Conservation (phyloP, 371 early-diverging fungal genomes). For the Chytridium lagenaria region DNA sequence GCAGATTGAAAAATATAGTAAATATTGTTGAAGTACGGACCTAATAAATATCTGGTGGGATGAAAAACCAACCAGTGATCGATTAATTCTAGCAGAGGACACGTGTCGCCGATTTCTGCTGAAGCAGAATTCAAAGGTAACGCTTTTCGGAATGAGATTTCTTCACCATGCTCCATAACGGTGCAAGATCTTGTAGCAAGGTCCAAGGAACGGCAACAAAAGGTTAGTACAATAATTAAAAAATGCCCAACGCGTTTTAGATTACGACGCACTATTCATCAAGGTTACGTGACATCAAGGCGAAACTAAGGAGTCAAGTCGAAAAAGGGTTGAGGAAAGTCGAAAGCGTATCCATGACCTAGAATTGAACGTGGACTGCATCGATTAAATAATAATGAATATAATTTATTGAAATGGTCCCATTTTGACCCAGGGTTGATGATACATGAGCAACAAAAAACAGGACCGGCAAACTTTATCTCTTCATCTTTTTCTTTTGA, state of each 20-base stretch:
- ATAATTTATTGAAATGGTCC: neutral
- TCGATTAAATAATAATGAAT: neutral
- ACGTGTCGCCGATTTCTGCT: neutral
- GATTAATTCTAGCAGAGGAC: too few relatives aligned
- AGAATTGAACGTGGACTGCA: neutral
- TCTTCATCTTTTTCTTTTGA: neutral
- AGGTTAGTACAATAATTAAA: neutral
- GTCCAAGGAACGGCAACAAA: constrained; percentile 10
- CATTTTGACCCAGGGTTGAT: too few relatives aligned
- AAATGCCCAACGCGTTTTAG: neutral
- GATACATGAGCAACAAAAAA: too few relatives aligned
- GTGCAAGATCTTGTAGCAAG: constrained; percentile 1
- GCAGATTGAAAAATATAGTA: too few relatives aligned
- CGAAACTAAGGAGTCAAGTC: constrained; percentile 11
- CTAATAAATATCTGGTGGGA: too few relatives aligned
- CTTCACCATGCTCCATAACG: neutral
- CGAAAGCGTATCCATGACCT: constrained; percentile 8
- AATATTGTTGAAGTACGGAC: too few relatives aligned
- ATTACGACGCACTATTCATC: neutral
- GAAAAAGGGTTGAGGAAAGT: constrained; percentile 1
- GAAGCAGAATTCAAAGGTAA: neutral
- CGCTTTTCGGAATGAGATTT: neutral
- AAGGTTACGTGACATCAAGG: neutral
- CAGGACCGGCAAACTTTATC: neutral
- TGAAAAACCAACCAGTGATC: neutral